A percentile compares a stretch with the other conserved stretches of the same genome.
Conservation (phyloP, 768 basidiomycete genomes). For the Glaciozyma antarctica region DNA sequence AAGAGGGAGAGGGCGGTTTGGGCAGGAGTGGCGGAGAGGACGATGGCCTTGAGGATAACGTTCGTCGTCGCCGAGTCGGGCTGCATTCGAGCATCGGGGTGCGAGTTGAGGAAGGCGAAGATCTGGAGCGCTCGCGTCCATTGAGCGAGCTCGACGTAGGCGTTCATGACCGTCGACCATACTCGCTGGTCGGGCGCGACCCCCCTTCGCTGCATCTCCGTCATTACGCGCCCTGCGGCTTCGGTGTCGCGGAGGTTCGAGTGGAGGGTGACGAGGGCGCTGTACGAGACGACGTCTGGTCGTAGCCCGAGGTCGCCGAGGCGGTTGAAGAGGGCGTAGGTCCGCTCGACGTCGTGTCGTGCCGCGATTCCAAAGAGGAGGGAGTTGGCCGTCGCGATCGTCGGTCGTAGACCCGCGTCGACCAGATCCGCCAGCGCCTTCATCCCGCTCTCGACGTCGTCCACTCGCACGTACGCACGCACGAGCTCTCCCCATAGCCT, state of each 20-base stretch:
- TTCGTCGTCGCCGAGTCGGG: conserved; percentile 53
- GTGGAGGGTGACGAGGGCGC: conserved; percentile 35
- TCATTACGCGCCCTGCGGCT: conserved; percentile 32
- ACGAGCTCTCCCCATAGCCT: conserved; percentile 25
- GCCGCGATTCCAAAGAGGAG: conserved; percentile 30
- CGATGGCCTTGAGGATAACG: conserved; percentile 70
- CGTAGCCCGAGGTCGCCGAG: conserved; percentile 17
- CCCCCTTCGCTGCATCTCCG: conserved; percentile 32
- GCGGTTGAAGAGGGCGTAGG: conserved; percentile 32
- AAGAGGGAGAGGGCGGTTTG: conserved; percentile 55
- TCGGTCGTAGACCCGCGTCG: conserved; percentile 6
- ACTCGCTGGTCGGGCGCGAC: conserved; percentile 33
- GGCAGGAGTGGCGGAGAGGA: conserved; percentile 70
- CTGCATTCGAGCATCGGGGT: conserved; percentile 36
- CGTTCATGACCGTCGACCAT: conserved; percentile 61
- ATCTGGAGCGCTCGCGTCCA: conserved; percentile 65
- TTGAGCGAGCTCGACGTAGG: conserved; percentile 66
- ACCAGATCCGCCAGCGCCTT: conserved; percentile 18
- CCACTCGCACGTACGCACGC: conserved; percentile 27
- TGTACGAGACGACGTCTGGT: conserved; percentile 34
- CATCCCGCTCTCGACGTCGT: conserved; percentile 28
- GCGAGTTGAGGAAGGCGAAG: conserved; percentile 51
- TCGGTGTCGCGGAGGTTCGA: conserved; percentile 34
- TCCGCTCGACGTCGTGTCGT: conserved; percentile 28
- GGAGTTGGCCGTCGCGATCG: conserved; percentile 26